Base-by-base conservation (phyloP, 192 early-diverging fungal genomes). In the Coemansia sp. region DNA sequence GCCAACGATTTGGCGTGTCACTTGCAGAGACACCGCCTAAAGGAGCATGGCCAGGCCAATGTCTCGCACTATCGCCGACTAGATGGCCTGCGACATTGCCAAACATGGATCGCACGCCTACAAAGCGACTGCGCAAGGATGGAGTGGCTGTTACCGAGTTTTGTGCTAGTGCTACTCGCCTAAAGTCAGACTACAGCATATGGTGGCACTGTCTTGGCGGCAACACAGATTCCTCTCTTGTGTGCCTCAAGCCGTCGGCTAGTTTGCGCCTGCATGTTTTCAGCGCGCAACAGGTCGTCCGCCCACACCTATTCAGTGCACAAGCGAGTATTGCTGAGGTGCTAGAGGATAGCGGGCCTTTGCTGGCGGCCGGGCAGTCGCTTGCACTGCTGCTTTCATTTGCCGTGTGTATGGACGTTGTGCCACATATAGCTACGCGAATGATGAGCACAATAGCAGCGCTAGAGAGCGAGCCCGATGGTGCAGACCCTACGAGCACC, bases 131-230 rank as follows among this genome's bases (percentile, higher is more conserved):
- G n/a, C 68, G 73, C 14, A 52, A 58, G 36, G 52, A 69, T 8
- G 71, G 72, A n/a, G 26, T 47, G 12, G 66, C 69, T 2, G 39
- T 64, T 2, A 14, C 69, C 11, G 73, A 75, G 63, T 43, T 80
- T 34, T 28, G 42, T 21, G 16, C 33, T 16, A 66, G 28, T 2
- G 39, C 66, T 16, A 11, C 69, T 20, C 65, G 37, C 31, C 62
- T 64, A 16, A 52, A 38, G 12, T 80, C 77, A 0, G 77, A 68
- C 23, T 80, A 71, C 48, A 58, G 66, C 59, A 66, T 75, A 63
- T 80, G 77, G 77, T 69, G 57, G 62, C 77, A 80, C 68, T 67
- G 77, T 20, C 37, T 80, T 34, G 42, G 21, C 62, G 42, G 61
- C 36, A 61, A 60, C n/a, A 33, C 65, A 13, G 48, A 34, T n/a